phyloP scores from a whole-genome alignment of 139 green algal species.

The Trebouxia sp. region DNA sequence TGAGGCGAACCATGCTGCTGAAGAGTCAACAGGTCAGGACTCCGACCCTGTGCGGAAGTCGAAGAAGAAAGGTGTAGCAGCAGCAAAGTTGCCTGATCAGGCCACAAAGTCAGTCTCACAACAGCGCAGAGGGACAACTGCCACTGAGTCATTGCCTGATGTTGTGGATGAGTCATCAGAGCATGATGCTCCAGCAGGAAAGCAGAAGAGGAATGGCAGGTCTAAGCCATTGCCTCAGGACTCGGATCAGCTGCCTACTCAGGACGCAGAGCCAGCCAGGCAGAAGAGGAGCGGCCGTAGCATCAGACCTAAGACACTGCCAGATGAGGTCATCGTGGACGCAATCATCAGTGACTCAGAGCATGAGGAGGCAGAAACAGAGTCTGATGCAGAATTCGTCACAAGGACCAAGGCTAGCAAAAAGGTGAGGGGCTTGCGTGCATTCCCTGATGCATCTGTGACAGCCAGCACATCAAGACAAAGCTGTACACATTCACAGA shows the following conservation, averaged over 20 bases:
- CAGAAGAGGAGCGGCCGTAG: neutral
- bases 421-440: too few relatives aligned
- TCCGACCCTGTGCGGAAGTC: too few relatives aligned
- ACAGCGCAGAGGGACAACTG: too few relatives aligned
- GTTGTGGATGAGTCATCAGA: neutral
- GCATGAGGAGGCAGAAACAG: slow-evolving; percentile 4
- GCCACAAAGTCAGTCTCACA: too few relatives aligned
- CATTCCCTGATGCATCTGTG: too few relatives aligned
- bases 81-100: neutral
- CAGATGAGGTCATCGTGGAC: neutral
- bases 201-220: neutral
- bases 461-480: neutral
- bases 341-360: neutral
- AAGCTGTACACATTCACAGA: neutral
- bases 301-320: neutral
- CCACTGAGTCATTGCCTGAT: slow-evolving; percentile 9
- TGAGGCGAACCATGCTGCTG: too few relatives aligned
- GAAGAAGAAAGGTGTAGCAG: too few relatives aligned
- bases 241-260: neutral
- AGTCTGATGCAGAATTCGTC: slow-evolving; percentile 30
- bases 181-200: neutral
- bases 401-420: neutral
- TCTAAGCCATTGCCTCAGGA: neutral
- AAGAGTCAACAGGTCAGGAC: too few relatives aligned
- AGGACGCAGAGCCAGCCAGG: neutral